Evolutionary conservation across 495 filamentous ascomycete genomes (phyloP).

Genomic region (Tuber melanosporum): DNA sequence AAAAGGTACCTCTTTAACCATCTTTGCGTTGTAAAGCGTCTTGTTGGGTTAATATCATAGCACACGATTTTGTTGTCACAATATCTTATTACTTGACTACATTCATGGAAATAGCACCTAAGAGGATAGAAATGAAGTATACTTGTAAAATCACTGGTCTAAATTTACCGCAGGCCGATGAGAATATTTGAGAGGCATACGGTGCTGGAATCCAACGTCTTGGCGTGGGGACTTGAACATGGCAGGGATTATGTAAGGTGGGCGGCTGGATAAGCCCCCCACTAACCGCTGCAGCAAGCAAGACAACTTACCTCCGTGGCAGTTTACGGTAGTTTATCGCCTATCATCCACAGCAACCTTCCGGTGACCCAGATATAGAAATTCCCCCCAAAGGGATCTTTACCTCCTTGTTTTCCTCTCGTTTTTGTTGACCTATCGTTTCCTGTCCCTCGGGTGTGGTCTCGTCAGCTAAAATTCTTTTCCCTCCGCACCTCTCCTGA

Average conservation of each 20-base stretch:
- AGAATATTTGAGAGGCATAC: not conserved
- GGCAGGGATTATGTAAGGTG: not conserved
- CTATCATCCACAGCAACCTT: not conserved
- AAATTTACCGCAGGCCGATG: not conserved
- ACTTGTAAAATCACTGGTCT: not conserved
- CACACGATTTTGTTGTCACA: not conserved
- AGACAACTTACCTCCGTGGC: not conserved
- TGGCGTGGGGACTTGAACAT: not conserved
- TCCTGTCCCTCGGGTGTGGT: not conserved
- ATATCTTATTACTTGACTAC: not conserved
- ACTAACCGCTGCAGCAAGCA: not conserved
- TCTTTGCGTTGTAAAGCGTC: not conserved
- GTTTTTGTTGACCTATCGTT: not conserved
- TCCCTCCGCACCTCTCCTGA: slow-evolving; percentile 8
- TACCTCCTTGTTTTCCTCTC: not conserved
- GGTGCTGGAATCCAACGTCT: not conserved
- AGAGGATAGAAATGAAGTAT: not conserved
- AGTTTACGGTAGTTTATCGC: not conserved
- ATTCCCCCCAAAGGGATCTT: not conserved
- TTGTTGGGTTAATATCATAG: not conserved
- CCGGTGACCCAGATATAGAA: not conserved
- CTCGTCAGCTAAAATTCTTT: not conserved
- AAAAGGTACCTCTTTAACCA: not conserved
- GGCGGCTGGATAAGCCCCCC: not conserved
- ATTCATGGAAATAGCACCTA: not conserved